Percentiles rank a stretch among this genome's conserved stretches.
These are phyloP conservation scores for Eucalyptus marginata DNA, from an alignment of 345 rosid species.

Conservation along the genomic window DNA sequence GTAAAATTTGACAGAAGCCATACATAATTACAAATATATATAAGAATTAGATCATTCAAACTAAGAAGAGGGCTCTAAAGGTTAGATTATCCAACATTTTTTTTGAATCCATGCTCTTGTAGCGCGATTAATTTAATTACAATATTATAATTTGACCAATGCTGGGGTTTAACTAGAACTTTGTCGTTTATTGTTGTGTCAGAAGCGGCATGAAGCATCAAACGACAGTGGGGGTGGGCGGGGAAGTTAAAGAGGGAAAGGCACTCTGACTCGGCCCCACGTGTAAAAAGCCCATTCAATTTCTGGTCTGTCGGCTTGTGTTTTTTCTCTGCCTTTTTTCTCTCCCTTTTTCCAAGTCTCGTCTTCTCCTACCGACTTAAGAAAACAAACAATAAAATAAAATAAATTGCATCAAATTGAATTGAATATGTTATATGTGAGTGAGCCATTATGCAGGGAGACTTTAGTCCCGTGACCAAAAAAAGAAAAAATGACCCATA, in stretches of 20 bases:
- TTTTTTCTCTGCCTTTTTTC: not conserved
- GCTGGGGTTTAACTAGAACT: not conserved
- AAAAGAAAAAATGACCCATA: not conserved
- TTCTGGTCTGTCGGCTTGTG: not conserved
- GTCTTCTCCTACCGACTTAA: not conserved
- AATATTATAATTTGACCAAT: not conserved
- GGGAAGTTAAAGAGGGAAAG: not conserved
- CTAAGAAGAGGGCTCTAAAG: not conserved
- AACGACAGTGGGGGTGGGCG: not conserved
- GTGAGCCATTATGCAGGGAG: not conserved
- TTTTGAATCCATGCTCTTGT: not conserved
- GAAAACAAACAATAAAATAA: not conserved
- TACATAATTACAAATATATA: not conserved
- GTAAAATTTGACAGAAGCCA: not conserved
- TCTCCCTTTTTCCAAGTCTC: not conserved
- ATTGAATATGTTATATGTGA: not conserved
- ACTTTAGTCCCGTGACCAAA: not conserved
- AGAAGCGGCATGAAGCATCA: not conserved
- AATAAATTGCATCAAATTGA: not conserved
- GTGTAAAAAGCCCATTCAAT: not conserved
- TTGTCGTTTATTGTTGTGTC: not conserved
- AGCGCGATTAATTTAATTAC: not conserved
- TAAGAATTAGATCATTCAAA: not conserved
- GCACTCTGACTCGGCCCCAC: not conserved
- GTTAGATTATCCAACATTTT: not conserved